Percentiles rank a stretch among this genome's conserved stretches.
These are phyloP conservation scores for Melocanna baccifera DNA, from an alignment of 176 grass and related monocot genomes.

Conservation along the genomic window DNA sequence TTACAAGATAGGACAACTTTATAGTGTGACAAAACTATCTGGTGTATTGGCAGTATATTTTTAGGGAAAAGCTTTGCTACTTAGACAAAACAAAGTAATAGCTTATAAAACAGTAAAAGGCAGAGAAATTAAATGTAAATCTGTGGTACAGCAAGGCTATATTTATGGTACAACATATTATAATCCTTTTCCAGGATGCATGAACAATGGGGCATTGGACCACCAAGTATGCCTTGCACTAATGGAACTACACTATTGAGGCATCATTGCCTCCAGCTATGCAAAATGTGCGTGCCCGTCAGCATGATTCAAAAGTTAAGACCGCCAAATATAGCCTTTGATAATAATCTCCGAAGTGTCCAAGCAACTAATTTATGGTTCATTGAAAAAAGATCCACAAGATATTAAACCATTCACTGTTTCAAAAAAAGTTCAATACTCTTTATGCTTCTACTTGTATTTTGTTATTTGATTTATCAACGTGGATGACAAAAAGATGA, in stretches of 20 bases:
- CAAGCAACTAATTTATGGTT: background rate
- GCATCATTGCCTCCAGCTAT: background rate
- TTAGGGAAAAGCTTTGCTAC: background rate
- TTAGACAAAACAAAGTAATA: background rate
- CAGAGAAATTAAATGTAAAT: slow-evolving; percentile 9
- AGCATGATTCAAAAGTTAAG: background rate
- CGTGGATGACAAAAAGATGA: background rate
- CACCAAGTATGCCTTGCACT: slow-evolving; percentile 11
- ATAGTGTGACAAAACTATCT: background rate
- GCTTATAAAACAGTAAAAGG: background rate
- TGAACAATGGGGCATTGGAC: background rate
- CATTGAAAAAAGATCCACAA: background rate
- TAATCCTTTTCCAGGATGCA: background rate
- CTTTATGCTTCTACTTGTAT: background rate
- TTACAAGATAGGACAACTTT: background rate
- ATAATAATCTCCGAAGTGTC: background rate
- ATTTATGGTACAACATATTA: background rate
- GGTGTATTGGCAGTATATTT: background rate
- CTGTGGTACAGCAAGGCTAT: background rate
- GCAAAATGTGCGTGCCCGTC: background rate
- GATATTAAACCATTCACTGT: background rate
- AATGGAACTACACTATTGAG: slow-evolving; percentile 13
- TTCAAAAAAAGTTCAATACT: background rate
- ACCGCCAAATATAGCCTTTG: background rate
- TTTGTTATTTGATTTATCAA: background rate